Evolutionary conservation across 1,284 basidiomycete species (phyloP).

Genomic region (Boletus subluridellus): DNA sequence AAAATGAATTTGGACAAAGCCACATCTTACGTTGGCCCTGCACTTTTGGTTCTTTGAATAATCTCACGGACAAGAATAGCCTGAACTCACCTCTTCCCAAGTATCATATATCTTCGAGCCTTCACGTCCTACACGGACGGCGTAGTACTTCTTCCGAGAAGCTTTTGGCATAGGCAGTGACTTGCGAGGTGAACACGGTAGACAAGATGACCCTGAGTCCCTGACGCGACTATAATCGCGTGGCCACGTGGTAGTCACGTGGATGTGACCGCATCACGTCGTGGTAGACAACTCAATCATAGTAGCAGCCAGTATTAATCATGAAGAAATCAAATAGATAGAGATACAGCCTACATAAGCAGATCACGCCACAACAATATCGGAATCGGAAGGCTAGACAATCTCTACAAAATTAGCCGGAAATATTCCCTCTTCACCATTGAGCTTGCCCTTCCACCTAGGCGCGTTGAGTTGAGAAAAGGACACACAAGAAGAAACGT

Average conservation of each 20-base stretch:
- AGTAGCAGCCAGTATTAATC: neutral
- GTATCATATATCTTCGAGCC: slow-evolving; percentile 51
- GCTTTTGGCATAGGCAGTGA: slow-evolving; percentile 31
- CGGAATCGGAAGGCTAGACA: slow-evolving; percentile 28
- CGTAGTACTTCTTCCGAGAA: slow-evolving; percentile 50
- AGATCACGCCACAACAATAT: slow-evolving; percentile 6
- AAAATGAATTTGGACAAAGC: neutral
- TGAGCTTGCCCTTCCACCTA: slow-evolving; percentile 70
- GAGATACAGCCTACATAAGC: neutral
- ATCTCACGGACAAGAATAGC: neutral
- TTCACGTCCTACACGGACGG: slow-evolving; percentile 51
- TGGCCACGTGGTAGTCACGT: neutral
- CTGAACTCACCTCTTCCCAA: slow-evolving; percentile 51
- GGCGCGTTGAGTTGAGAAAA: slow-evolving; percentile 5
- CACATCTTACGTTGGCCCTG: slow-evolving; percentile 35
- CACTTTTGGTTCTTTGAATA: slow-evolving; percentile 34
- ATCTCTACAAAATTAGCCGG: slow-evolving; percentile 66
- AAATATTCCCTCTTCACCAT: slow-evolving; percentile 51
- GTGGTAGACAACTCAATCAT: too few relatives aligned
- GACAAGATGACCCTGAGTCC: too few relatives aligned
- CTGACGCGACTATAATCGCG: neutral
- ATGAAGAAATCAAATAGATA: neutral
- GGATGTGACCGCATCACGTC: neutral
- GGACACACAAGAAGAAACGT: neutral
- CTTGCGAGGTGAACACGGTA: neutral